Evolutionary conservation across 129 eudicot genomes (phyloP), one percentile per base, ranked within the genome.

Genomic region (Solidago caesia): DNA sequence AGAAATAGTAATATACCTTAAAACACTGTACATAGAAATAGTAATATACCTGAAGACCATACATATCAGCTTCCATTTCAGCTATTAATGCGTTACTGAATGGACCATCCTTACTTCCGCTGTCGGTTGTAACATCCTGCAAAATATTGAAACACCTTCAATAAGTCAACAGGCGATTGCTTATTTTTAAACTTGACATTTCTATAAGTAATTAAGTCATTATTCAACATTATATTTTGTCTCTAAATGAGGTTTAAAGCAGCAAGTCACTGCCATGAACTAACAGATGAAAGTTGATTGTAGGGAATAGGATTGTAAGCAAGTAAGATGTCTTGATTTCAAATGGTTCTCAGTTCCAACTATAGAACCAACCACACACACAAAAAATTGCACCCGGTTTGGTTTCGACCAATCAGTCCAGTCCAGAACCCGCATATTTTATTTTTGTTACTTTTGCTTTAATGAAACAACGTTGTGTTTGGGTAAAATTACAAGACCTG

Each of bases 71-170:
- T 85, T 92, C 97, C 84, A 79, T 80, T 87, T 92, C 97, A 76
- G 97, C 97, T 81, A 92, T 87, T 81, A 85, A 68, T 77, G 96
- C 94, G 84, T 87, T 89, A 84, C 71, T 87, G 64, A 87, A 77
- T 57, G 77, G 72, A 21, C 78, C 89, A 84, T 82, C 83, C 72
- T 82, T 82, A 49, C 55, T 65, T 73, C 82, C 77, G 33, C 76
- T 84, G 33, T 76, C 77, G 43, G 82, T 45, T 77, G 33, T 77
- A 33, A 60, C 81, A 80, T 84, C 87, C 97, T 92, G 71, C 84
- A 81, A 33, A 76, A 75, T 51, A 76, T 26, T 58, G 73, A 73
- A 66, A 72, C 29, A 75, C 48, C 65, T 69, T 71, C 41, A 5
- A 58, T 77, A 77, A 77, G 64, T 59, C 75, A 58, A 29, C 11